phyloP scores from a whole-genome alignment of 768 basidiomycete species.

The Lepiota brunneoincarnata region DNA sequence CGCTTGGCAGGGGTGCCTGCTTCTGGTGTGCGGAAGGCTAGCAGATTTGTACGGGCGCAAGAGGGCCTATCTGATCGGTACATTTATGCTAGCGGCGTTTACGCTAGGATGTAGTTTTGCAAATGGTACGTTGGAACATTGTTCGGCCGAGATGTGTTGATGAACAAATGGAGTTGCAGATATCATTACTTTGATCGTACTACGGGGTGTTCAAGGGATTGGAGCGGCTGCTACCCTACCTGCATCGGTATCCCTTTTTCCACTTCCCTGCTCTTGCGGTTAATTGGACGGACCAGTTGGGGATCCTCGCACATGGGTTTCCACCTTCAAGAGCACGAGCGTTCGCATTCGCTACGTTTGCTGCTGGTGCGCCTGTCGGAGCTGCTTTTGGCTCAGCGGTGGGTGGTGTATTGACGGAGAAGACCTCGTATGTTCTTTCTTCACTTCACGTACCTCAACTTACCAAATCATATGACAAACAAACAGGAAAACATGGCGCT shows the following conservation, averaged over 20 bases:
- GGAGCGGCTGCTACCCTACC: conserved; percentile 78
- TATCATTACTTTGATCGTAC: conserved; percentile 58
- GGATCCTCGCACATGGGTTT: conserved; percentile 81
- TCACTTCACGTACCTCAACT: not conserved
- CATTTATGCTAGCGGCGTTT: conserved; percentile 48
- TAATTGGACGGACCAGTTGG: conserved; percentile 64
- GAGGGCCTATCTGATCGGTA: conserved; percentile 60
- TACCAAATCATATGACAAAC: not conserved
- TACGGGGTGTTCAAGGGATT: conserved; percentile 79
- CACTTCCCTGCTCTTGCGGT: conserved; percentile 2
- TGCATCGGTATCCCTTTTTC: conserved; percentile 47
- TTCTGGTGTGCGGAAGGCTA: conserved; percentile 74
- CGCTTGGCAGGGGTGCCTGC: conserved; percentile 63
- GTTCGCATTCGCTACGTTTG: conserved; percentile 78
- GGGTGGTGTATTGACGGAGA: conserved; percentile 69
- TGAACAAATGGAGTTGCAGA: conserved; percentile 32
- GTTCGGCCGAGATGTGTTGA: not conserved
- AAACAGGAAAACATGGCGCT: conserved; percentile 60
- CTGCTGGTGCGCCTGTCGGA: conserved; percentile 83
- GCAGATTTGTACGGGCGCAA: conserved; percentile 82
- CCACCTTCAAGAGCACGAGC: conserved; percentile 64
- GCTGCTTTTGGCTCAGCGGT: conserved; percentile 66
- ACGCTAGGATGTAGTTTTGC: conserved; percentile 67
- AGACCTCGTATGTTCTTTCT: conserved; percentile 32
- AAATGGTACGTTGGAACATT: conserved; percentile 32